These are phyloP conservation scores for Achaetomiella virescens DNA, from an alignment of 495 filamentous ascomycete genomes.

Conservation along the genomic window DNA sequence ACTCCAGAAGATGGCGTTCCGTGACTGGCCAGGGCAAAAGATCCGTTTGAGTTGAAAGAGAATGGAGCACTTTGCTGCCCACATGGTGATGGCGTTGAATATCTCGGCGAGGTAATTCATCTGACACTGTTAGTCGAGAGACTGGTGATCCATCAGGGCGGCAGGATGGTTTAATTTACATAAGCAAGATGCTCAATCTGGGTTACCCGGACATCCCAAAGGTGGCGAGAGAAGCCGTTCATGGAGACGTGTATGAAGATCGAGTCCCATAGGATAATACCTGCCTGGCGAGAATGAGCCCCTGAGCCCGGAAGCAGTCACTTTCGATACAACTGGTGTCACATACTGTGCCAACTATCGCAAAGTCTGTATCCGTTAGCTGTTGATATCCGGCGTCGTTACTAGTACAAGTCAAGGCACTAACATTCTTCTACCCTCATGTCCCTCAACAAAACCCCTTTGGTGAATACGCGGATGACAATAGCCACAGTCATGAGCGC, in stretches of 20 bases:
- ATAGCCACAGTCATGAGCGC: slow-evolving; percentile 13
- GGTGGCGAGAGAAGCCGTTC: slow-evolving; percentile 20
- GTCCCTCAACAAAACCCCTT: slow-evolving; percentile 16
- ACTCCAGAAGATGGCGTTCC: slow-evolving; percentile 26
- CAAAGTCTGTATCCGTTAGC: not conserved
- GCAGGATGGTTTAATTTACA: not conserved
- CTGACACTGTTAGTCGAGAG: not conserved
- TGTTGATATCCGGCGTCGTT: not conserved
- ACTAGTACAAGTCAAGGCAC: not conserved
- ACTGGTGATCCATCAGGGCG: not conserved
- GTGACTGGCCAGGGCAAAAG: slow-evolving; percentile 19
- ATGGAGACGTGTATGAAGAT: slow-evolving; percentile 22
- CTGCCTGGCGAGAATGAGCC: not conserved
- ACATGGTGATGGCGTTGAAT: slow-evolving; percentile 22
- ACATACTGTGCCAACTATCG: not conserved
- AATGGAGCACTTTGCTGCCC: slow-evolving; percentile 23
- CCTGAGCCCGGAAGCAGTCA: not conserved
- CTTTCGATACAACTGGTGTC: no score
- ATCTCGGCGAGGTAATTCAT: slow-evolving; percentile 24
- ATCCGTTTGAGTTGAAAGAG: slow-evolving; percentile 23
- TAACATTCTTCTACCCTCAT: slow-evolving; percentile 21
- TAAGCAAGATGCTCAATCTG: slow-evolving; percentile 16
- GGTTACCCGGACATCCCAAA: slow-evolving; percentile 19
- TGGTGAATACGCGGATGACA: slow-evolving; percentile 19
- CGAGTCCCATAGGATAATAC: slow-evolving; percentile 23